A percentile compares a stretch with the other conserved stretches of the same genome.
Conservation (phyloP, 2,329 filamentous ascomycete genomes). For the Pseudogymnoascus sp. region DNA sequence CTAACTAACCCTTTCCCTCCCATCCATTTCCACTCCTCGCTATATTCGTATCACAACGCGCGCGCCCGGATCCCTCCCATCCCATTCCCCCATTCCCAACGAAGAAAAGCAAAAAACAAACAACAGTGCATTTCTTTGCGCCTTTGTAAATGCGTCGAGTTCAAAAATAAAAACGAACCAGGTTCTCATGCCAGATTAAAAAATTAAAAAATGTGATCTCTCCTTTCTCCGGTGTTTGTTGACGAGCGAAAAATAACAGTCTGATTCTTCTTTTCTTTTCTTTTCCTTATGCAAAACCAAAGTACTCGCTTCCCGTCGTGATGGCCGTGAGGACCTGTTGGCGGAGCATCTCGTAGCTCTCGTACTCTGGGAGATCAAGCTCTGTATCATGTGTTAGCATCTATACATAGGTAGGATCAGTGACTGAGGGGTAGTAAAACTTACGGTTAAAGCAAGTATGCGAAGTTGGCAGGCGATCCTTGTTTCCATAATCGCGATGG, state of each 20-base stretch:
- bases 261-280: not conserved
- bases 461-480: constrained; percentile 88
- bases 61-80: not conserved
- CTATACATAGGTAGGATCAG: constrained; percentile 10
- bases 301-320: constrained; percentile 95
- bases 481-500: constrained; percentile 93
- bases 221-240: not conserved
- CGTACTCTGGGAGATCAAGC: constrained; percentile 96
- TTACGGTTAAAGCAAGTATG: constrained; percentile 99
- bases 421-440: constrained; percentile 32
- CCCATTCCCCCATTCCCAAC: not conserved
- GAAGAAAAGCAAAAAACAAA: not conserved
- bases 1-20: not conserved
- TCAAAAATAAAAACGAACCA: not conserved
- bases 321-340: constrained; percentile 89
- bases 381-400: constrained; percentile 45
- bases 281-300: constrained; percentile 75
- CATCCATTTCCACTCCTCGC: not conserved
- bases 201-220: not conserved
- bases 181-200: not conserved
- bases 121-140: constrained; percentile 1
- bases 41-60: constrained; percentile 3
- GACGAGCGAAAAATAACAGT: not conserved
- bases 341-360: constrained; percentile 85
- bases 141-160: constrained; percentile 9